Evolutionary conservation across 2,329 filamentous ascomycete species (phyloP).

Genomic region (Nigrospora osmanthi): DNA sequence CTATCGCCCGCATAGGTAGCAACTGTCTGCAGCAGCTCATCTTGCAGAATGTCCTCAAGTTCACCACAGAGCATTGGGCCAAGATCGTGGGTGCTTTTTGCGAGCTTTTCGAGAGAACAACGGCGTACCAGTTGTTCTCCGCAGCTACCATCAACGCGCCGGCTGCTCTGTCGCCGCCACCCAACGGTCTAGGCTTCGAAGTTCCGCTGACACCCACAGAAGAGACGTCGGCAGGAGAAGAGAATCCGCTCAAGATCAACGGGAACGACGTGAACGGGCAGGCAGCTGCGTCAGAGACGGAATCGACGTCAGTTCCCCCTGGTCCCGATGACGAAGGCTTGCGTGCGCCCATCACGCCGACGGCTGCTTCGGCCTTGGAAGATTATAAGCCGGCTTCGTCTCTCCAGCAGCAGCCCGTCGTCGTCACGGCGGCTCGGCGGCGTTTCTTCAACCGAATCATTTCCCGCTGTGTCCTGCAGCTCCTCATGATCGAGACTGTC

Average conservation of each 20-base stretch:
- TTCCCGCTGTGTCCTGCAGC: conserved; percentile 91
- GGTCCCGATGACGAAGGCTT: conserved; percentile 10
- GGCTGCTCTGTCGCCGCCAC: conserved; percentile 40
- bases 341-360: conserved; percentile 12
- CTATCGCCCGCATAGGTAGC: conserved; percentile 93
- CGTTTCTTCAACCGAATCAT: conserved; percentile 99
- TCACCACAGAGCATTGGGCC: conserved; percentile 78
- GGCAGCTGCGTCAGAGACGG: conserved; percentile 22
- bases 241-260: conserved; percentile 55
- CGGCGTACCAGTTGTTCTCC: conserved; percentile 90
- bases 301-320: conserved; percentile 10
- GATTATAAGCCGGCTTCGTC: conserved; percentile 76
- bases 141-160: conserved; percentile 56
- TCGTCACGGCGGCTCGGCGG: conserved; percentile 85
- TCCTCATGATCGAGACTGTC: conserved; percentile 99
- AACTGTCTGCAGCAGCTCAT: conserved; percentile 97
- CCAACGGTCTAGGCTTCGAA: conserved; percentile 46
- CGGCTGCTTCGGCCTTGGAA: conserved; percentile 54
- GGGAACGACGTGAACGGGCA: conserved; percentile 36
- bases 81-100: conserved; percentile 95
- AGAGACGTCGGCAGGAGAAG: conserved; percentile 37
- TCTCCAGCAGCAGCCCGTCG: conserved; percentile 79
- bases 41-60: conserved; percentile 91
- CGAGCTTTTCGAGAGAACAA: conserved; percentile 88
- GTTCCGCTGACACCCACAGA: conserved; percentile 29